Conservation (phyloP, 805 yeast species). For the Metschnikowia matae region DNA sequence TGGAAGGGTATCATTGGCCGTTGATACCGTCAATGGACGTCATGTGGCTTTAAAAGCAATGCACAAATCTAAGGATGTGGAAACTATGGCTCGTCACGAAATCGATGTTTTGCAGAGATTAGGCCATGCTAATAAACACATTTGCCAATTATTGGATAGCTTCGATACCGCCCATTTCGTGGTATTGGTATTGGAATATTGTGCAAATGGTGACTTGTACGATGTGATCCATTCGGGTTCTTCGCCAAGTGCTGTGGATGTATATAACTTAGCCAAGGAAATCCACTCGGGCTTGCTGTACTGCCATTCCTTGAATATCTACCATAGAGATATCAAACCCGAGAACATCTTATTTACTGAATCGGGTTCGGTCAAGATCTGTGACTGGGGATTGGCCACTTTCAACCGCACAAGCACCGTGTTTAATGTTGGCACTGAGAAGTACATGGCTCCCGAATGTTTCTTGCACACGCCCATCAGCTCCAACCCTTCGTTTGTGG, state of each 20-base stretch:
- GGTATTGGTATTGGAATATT: slow-evolving; percentile 62
- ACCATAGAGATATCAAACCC: slow-evolving; percentile 72
- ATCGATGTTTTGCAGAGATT: slow-evolving; percentile 37
- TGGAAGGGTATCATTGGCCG: slow-evolving; percentile 56
- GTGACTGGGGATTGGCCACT: slow-evolving; percentile 74
- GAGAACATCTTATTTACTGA: slow-evolving; percentile 58
- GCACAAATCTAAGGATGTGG: slow-evolving; percentile 41
- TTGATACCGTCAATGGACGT: slow-evolving; percentile 27
- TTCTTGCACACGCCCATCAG: slow-evolving; percentile 18
- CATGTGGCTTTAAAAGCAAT: slow-evolving; percentile 55
- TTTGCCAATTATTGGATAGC: slow-evolving; percentile 55
- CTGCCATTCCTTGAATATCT: slow-evolving; percentile 56
- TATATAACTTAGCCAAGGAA: slow-evolving; percentile 45
- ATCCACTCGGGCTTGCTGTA: slow-evolving; percentile 48
- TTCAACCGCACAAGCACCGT: slow-evolving; percentile 20
- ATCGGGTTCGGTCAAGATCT: slow-evolving; percentile 53
- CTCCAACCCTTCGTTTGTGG: slow-evolving; percentile 4
- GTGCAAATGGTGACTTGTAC: slow-evolving; percentile 63
- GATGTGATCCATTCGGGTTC: slow-evolving; percentile 42
- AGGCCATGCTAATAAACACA: slow-evolving; percentile 44
- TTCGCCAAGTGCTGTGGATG: slow-evolving; percentile 21
- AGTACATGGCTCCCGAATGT: slow-evolving; percentile 57
- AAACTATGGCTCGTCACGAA: slow-evolving; percentile 52
- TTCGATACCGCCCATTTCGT: slow-evolving; percentile 52
- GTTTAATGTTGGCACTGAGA: slow-evolving; percentile 52